A percentile compares a stretch with the other conserved stretches of the same genome.
phyloP scores from a whole-genome alignment of 31 red algal species.

The Asparagopsis taxiformis region DNA sequence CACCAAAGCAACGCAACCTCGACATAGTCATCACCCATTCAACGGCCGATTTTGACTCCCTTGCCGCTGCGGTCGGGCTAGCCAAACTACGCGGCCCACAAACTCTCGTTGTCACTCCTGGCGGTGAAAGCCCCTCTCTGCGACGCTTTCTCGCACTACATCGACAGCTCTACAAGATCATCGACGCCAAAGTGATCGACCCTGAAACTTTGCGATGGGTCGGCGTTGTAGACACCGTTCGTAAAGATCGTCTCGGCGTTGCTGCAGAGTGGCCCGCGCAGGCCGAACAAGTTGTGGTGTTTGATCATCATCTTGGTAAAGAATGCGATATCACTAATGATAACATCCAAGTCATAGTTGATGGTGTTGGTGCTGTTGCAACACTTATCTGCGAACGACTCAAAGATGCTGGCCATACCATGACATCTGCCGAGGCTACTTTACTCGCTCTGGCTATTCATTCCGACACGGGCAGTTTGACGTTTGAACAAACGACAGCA shows the following conservation, averaged over 20 bases:
- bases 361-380: conserved; percentile 77
- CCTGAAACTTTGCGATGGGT: conserved; percentile 65
- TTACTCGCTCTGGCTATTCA: conserved; percentile 84
- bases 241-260: conserved; percentile 67
- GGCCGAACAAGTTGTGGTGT: conserved; percentile 64
- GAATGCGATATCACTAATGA: conserved; percentile 68
- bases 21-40: conserved; percentile 73
- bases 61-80: conserved; percentile 80
- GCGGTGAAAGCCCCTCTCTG: conserved; percentile 49
- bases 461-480: conserved; percentile 75
- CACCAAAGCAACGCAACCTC: conserved; percentile 37
- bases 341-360: conserved; percentile 42
- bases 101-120: conserved; percentile 73
- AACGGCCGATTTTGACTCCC: conserved; percentile 77
- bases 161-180: conserved; percentile 58
- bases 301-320: conserved; percentile 68
- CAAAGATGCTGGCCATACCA: conserved; percentile 6
- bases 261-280: conserved; percentile 57
- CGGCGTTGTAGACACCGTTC: conserved; percentile 70
- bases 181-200: conserved; percentile 45
- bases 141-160: conserved; percentile 61
- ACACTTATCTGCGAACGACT: conserved; percentile 80
- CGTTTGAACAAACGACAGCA: conserved; percentile 64
- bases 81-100: conserved; percentile 61
- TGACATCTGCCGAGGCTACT: conserved; percentile 75